Evolutionary conservation across 1,284 basidiomycete species (phyloP), one percentile per base, ranked within the genome.

Genomic region (Earliella scabrosa): DNA sequence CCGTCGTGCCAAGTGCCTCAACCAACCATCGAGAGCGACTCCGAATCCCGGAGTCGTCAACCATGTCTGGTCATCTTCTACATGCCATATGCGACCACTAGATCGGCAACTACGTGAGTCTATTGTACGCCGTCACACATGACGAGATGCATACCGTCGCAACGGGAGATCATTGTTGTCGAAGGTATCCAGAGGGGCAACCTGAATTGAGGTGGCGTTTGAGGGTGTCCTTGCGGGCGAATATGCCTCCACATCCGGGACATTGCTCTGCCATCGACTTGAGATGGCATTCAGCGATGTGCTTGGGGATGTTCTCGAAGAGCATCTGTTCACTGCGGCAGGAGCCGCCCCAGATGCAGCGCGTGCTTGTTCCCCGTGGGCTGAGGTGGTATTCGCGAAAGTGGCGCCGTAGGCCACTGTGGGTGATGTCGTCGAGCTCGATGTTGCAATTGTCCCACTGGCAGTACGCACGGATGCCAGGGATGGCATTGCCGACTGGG

Each of bases 281-380:
- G 27, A 58, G 31, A 31, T 63, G 61, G 26, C 50, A 56, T 26
- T 59, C 58, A 13, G 61, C 58, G 48, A 63, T 56, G 41, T 63
- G 61, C 48, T 63, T 63, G 24, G 57, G 46, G n/a, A 62, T 49
- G 52, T 62, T 62, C 32, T 62, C 60, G 50, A 54, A 59, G 24
- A 59, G 54, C 60, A 62, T 62, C 11, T 23, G 23, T 24, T 62
- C 60, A 39, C 57, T 45, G 14, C 47, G 46, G 39, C 60, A 62
- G 11, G 6, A 21, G 9, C 14, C 11, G 10, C 50, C 57, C 60
- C 60, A 62, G 8, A 14, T 11, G 50, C 60, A 62, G 11, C n/a
- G 23, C 4, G 54, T 16, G 11, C 7, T n/a, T 2, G 23, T 32
- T 21, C 56, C 50, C 29, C 45, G 34, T 27, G 34, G 1, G 40